phyloP scores from a whole-genome alignment of 1,139 yeast species.

The Torulaspora pretoriensis region DNA sequence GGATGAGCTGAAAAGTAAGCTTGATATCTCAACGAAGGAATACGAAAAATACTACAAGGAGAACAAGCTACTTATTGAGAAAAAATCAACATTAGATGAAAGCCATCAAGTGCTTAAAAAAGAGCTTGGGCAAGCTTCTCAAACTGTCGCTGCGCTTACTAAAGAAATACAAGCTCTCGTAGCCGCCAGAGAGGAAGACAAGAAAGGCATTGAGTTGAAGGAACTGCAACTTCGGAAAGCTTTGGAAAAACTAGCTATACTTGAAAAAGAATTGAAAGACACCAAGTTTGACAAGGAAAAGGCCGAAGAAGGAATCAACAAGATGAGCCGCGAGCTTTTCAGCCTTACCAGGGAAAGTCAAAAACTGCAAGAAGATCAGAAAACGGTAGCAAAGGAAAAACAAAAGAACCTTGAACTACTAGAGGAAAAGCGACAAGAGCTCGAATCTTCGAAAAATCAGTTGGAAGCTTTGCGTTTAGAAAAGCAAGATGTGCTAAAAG shows the following conservation, averaged over 20 bases:
- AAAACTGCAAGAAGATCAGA: slow-evolving; percentile 46
- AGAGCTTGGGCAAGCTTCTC: slow-evolving; percentile 12
- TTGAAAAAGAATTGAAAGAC: slow-evolving; percentile 21
- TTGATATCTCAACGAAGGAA: slow-evolving; percentile 24
- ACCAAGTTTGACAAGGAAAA: slow-evolving; percentile 47
- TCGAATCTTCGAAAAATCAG: slow-evolving; percentile 21
- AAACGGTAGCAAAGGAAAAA: slow-evolving; percentile 42
- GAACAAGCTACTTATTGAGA: slow-evolving; percentile 10
- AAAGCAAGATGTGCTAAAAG: slow-evolving; percentile 21
- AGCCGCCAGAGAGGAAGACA: slow-evolving; percentile 7
- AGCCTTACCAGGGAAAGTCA: slow-evolving; percentile 58
- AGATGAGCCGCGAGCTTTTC: slow-evolving; percentile 81
- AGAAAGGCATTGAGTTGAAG: slow-evolving; percentile 10
- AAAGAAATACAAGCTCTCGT: slow-evolving; percentile 15
- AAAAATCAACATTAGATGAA: slow-evolving; percentile 9
- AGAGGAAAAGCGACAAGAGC: slow-evolving; percentile 33
- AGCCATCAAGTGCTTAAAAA: slow-evolving; percentile 9
- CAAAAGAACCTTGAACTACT: slow-evolving; percentile 26
- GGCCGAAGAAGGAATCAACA: slow-evolving; percentile 84
- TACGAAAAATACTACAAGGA: slow-evolving; percentile 16
- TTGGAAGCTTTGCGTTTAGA: slow-evolving; percentile 14
- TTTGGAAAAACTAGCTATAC: slow-evolving; percentile 14
- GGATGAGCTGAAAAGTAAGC: slow-evolving; percentile 13
- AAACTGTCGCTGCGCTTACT: slow-evolving; percentile 12
- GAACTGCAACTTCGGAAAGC: slow-evolving; percentile 8